phyloP scores from a whole-genome alignment of 2,329 filamentous ascomycete species.

The Plectosphaerella plurivora region DNA sequence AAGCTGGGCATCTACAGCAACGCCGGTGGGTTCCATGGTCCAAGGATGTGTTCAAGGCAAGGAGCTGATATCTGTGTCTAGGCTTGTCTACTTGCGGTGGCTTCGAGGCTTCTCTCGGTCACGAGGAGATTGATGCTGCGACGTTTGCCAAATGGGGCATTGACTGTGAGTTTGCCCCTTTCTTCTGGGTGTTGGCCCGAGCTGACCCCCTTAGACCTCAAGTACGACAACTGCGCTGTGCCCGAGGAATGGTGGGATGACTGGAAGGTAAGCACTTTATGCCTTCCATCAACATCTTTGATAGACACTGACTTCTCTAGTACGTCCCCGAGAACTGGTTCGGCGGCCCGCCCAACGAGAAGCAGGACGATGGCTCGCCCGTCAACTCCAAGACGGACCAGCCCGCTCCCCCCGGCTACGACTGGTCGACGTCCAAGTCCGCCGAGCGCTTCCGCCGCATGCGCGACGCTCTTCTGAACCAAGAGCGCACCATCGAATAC shows the following conservation, averaged over 20 bases:
- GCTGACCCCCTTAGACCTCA: constrained; percentile 33
- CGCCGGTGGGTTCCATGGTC: constrained; percentile 30
- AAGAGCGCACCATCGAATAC: constrained; percentile 42
- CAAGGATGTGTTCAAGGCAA: not conserved
- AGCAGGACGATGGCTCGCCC: constrained; percentile 15
- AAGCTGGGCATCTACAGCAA: constrained; percentile 62
- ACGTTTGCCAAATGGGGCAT: constrained; percentile 56
- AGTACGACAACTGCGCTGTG: constrained; percentile 53
- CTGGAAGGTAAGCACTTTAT: constrained; percentile 13
- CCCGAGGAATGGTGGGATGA: constrained; percentile 30
- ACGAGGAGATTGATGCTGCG: constrained; percentile 53
- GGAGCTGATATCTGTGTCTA: not conserved
- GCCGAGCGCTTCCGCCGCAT: constrained; percentile 42
- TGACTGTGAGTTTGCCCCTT: constrained; percentile 35
- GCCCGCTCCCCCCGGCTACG: constrained; percentile 40
- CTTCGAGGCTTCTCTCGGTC: constrained; percentile 52
- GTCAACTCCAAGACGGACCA: constrained; percentile 22
- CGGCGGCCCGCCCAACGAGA: constrained; percentile 23
- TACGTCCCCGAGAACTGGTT: constrained; percentile 18
- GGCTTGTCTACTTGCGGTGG: constrained; percentile 43
- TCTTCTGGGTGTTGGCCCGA: not conserved
- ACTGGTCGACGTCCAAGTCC: constrained; percentile 43
- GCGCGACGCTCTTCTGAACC: constrained; percentile 43
- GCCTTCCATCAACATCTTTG: too few species aligned
- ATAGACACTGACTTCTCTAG: not conserved